Evolutionary conservation across 2,329 filamentous ascomycete genomes (phyloP), one percentile per base, ranked within the genome.

Genomic region (Trichoderma guizhouense): DNA sequence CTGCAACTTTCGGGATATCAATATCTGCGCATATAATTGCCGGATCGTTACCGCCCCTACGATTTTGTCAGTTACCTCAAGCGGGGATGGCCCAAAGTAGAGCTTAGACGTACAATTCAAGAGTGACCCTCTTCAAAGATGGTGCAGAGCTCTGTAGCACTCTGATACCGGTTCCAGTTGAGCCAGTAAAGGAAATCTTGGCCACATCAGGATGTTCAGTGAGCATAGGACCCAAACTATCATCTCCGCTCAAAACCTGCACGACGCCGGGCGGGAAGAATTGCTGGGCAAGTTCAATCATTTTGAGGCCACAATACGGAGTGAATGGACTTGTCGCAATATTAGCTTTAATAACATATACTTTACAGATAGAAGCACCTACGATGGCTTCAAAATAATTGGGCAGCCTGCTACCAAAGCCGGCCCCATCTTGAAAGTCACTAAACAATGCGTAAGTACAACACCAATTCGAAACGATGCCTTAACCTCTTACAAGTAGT

Each of bases 121-220:
- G 32, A 9, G 60, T 62, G 5, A 43, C 34, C 28, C n/a, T 39
- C 34, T 62, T 62, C 1, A 90, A 87, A 79, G 92, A 90, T 15
- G 91, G 84, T 2, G 87, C 89, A 12, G 91, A 86, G 76, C 90
- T 90, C 81, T 91, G 92, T 75, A 90, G 79, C 7, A 86, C 92
- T 1, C 86, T 83, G 5, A 90, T 86, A 0, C 92, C 93, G 0
- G 92, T 93, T 2, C 84, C 84, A 2, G 90, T 92, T 11, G 89
- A 92, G 32, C 93, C 93, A 0, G 93, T 95, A 76, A 95, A 96
- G 1, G 83, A 84, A 79, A 91, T 86, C 83, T 89, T 91, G 73
- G 85, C 83, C 69, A 91, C 84, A 47, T 82, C 86, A 0, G 87
- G 87, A 76, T 91, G 89, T 8, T 76, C 77, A 0, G 87, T 89